Percentiles rank a stretch among this genome's conserved stretches.
Conservation (phyloP, 2,329 filamentous ascomycete genomes). For the Hypoxylon sp. region DNA sequence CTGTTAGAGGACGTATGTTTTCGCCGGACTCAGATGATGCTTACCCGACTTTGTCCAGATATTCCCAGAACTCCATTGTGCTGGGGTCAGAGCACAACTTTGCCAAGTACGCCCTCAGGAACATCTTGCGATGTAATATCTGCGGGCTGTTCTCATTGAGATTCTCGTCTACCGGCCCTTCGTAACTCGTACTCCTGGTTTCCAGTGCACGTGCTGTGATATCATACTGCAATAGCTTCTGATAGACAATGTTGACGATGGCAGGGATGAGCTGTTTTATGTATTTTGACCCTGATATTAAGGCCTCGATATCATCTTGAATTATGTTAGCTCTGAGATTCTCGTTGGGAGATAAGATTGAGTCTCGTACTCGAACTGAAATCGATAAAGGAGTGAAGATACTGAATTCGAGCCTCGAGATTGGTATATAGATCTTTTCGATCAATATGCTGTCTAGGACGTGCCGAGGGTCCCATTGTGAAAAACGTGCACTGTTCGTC, state of each 20-base stretch:
- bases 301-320: constrained; percentile 78
- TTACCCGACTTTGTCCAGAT: constrained; percentile 85
- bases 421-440: constrained; percentile 79
- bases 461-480: constrained; percentile 45
- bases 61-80: constrained; percentile 85
- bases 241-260: constrained; percentile 87
- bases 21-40: constrained; percentile 49
- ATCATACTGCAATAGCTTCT: constrained; percentile 84
- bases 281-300: constrained; percentile 79
- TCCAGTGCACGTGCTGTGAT: constrained; percentile 85
- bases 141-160: constrained; percentile 79
- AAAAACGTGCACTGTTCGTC: neutral
- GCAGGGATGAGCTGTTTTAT: constrained; percentile 86
- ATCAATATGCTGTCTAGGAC: constrained; percentile 72
- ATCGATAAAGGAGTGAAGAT: constrained; percentile 82
- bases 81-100: constrained; percentile 82
- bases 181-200: constrained; percentile 73
- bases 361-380: constrained; percentile 74
- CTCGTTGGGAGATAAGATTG: neutral
- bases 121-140: constrained; percentile 83
- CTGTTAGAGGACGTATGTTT: neutral
- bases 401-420: constrained; percentile 77
- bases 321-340: constrained; percentile 37
- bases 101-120: constrained; percentile 80
- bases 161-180: constrained; percentile 75